These are phyloP conservation scores for Fusarium poae DNA, from an alignment of 2,329 filamentous ascomycete genomes.

Conservation along the genomic window DNA sequence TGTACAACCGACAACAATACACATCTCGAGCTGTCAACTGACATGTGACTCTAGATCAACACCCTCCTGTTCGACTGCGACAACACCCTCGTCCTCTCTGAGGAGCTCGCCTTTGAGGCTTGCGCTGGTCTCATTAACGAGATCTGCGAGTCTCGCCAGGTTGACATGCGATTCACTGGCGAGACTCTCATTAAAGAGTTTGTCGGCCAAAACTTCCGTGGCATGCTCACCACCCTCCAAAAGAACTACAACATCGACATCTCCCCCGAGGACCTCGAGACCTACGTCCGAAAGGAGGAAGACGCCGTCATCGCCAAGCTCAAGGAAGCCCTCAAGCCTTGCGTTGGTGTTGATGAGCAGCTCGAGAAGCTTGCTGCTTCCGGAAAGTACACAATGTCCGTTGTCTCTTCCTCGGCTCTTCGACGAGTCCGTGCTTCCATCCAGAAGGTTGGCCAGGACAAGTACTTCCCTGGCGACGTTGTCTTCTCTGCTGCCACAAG, in stretches of 20 bases:
- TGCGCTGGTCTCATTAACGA: constrained; percentile 91
- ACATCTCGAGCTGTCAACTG: constrained; percentile 1
- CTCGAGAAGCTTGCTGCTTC: constrained; percentile 72
- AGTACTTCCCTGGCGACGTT: constrained; percentile 80
- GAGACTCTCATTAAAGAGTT: constrained; percentile 85
- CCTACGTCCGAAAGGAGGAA: constrained; percentile 82
- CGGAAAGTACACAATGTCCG: constrained; percentile 78
- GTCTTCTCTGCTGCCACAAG: constrained; percentile 87
- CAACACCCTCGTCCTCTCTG: constrained; percentile 94
- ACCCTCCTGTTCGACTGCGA: constrained; percentile 83
- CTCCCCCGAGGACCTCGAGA: constrained; percentile 74
- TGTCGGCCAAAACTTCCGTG: constrained; percentile 94
- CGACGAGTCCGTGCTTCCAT: constrained; percentile 82
- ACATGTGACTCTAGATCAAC: constrained; percentile 63
- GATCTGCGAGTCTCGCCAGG: constrained; percentile 76
- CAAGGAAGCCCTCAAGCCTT: constrained; percentile 74
- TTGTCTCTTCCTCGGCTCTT: constrained; percentile 85
- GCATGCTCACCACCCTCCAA: constrained; percentile 85
- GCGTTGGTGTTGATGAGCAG: constrained; percentile 75
- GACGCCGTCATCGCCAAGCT: constrained; percentile 87
- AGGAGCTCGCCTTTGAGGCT: constrained; percentile 90
- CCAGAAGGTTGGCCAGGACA: constrained; percentile 81
- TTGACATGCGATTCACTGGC: constrained; percentile 79
- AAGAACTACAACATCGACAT: constrained; percentile 81
- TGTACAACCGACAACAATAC: background rate